Evolutionary conservation across 768 basidiomycete species (phyloP).

Genomic region (Tubosaeta sp.): DNA sequence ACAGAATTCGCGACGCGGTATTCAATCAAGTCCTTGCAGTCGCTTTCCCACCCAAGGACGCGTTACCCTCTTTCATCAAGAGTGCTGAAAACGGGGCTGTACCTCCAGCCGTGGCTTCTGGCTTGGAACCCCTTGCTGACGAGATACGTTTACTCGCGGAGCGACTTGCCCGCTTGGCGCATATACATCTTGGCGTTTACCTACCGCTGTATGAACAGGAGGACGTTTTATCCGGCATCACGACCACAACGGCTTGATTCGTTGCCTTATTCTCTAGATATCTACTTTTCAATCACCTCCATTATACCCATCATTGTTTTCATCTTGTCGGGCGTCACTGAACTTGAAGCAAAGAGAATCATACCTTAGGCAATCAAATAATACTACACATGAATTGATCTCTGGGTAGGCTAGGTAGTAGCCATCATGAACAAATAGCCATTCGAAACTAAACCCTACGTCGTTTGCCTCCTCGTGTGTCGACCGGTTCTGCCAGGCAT

Average conservation of each 20-base stretch:
- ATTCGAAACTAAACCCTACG: slow-evolving; percentile 16
- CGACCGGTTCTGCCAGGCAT: slow-evolving; percentile 11
- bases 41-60: slow-evolving; percentile 46
- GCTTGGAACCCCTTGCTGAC: slow-evolving; percentile 67
- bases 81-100: slow-evolving; percentile 18
- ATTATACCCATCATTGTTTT: slow-evolving; percentile 29
- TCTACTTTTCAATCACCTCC: slow-evolving; percentile 13
- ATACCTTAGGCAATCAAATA: slow-evolving; percentile 27
- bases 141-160: slow-evolving; percentile 66
- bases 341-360: slow-evolving; percentile 24
- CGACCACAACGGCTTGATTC: slow-evolving; percentile 15
- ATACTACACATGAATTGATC: slow-evolving; percentile 13
- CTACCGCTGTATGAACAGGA: slow-evolving; percentile 72
- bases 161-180: slow-evolving; percentile 65
- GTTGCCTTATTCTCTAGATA: slow-evolving; percentile 20
- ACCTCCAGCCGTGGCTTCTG: slow-evolving; percentile 37
- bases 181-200: slow-evolving; percentile 74
- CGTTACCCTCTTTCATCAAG: slow-evolving; percentile 27
- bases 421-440: neutral
- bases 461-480: slow-evolving; percentile 18
- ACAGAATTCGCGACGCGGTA: slow-evolving; percentile 60
- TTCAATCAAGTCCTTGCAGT: slow-evolving; percentile 55
- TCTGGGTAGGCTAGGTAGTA: neutral
- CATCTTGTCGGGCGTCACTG: slow-evolving; percentile 26
- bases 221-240: slow-evolving; percentile 31